phyloP scores from a whole-genome alignment of 78 protist species.

The Protostelium mycophagum region DNA sequence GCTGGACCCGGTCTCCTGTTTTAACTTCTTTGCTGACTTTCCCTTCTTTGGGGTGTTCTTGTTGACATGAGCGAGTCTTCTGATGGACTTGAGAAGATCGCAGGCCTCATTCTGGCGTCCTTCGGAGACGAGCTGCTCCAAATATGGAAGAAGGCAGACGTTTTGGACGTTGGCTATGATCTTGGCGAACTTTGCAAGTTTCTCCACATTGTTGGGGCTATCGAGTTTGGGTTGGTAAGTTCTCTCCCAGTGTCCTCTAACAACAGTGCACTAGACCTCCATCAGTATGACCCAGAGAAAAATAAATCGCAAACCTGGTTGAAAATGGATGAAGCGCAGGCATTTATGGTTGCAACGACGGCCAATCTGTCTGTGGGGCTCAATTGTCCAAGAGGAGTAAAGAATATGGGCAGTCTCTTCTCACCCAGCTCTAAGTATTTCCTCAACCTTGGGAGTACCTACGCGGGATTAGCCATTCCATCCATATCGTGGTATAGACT shows the following conservation, averaged over 20 bases:
- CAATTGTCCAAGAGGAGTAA: background rate
- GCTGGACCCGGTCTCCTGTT: no score
- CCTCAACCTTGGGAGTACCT: background rate
- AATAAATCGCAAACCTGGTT: no score
- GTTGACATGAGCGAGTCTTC: background rate
- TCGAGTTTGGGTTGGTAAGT: background rate
- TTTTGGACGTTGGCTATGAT: background rate
- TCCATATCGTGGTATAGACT: background rate
- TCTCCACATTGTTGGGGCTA: background rate
- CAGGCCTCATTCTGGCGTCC: background rate
- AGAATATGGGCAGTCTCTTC: background rate
- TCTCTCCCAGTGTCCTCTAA: background rate
- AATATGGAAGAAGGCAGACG: background rate
- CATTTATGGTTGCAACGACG: background rate
- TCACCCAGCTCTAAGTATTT: background rate
- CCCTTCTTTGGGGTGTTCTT: background rate
- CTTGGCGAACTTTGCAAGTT: background rate
- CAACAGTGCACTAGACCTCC: background rate
- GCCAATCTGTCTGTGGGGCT: background rate
- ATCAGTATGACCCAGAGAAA: no score
- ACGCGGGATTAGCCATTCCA: background rate
- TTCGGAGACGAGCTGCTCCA: background rate
- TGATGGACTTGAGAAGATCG: background rate
- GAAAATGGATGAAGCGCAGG: background rate
- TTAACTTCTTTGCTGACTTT: background rate